Percentiles rank a stretch among this genome's conserved stretches.
Evolutionary conservation across 2,329 filamentous ascomycete species (phyloP).

Genomic region (Blastomyces percursus): DNA sequence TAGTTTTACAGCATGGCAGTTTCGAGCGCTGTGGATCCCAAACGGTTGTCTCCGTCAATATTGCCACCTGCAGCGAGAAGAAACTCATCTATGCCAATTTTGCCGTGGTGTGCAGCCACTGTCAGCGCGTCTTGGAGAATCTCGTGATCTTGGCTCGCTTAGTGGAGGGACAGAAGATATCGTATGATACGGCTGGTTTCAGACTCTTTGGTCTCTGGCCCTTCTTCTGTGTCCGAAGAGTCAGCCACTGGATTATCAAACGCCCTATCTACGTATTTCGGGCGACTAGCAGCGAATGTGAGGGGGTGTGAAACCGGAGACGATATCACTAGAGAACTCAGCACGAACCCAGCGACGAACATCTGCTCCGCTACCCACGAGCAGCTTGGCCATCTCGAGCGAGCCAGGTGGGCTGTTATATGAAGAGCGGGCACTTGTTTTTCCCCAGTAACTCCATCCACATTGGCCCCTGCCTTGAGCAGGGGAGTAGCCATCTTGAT

Average conservation of each 20-base stretch:
- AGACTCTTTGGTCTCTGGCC: background rate
- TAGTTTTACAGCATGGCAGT: background rate
- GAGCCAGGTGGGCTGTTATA: slow-evolving; percentile 11
- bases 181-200: background rate
- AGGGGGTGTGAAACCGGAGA: background rate
- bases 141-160: background rate
- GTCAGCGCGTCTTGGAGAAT: background rate
- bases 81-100: background rate
- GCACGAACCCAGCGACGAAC: background rate
- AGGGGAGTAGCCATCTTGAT: background rate
- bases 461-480: background rate
- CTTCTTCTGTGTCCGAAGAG: background rate
- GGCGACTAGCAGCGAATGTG: background rate
- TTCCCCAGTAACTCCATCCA: background rate
- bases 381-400: slow-evolving; percentile 13
- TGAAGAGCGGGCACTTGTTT: background rate
- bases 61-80: background rate
- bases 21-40: background rate
- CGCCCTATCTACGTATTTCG: background rate
- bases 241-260: background rate
- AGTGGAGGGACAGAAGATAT: background rate
- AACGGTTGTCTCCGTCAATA: background rate
- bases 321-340: background rate
- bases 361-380: slow-evolving; percentile 16
- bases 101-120: background rate